Percentiles rank a stretch among this genome's conserved stretches.
Conservation (phyloP, 2,329 filamentous ascomycete species). For the Scedosporium aurantiacum region DNA sequence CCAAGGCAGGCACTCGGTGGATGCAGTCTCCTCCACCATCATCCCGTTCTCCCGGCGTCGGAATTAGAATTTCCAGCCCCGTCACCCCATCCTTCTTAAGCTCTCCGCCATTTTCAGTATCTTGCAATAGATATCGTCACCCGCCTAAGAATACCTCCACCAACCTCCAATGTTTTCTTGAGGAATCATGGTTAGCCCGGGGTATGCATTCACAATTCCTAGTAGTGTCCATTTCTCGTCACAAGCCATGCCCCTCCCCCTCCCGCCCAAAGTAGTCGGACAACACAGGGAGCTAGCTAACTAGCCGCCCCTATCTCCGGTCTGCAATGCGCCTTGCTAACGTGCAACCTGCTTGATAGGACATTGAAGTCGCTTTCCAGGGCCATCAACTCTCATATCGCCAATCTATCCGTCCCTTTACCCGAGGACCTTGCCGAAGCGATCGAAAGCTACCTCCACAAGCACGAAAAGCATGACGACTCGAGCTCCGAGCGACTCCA, state of each 20-base stretch:
- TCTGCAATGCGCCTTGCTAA: neutral
- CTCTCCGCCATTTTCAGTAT: neutral
- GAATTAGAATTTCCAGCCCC: neutral
- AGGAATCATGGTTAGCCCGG: neutral
- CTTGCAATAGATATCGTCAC: neutral
- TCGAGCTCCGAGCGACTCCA: slow-evolving; percentile 58
- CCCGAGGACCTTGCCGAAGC: slow-evolving; percentile 52
- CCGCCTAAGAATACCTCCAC: neutral
- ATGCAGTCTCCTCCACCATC: neutral
- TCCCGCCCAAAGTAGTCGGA: neutral
- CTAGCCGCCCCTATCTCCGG: neutral
- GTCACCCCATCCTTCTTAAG: neutral
- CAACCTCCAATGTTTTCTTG: neutral
- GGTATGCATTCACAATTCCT: neutral
- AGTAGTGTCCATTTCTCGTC: neutral
- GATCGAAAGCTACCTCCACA: slow-evolving; percentile 57
- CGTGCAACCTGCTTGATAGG: slow-evolving; percentile 21
- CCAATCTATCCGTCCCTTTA: slow-evolving; percentile 46
- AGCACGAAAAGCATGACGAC: slow-evolving; percentile 58
- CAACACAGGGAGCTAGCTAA: neutral
- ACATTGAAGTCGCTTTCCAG: slow-evolving; percentile 52
- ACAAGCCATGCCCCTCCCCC: neutral
- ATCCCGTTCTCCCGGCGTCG: neutral
- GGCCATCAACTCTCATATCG: slow-evolving; percentile 39
- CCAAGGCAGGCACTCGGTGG: neutral